Conservation (phyloP, 371 early-diverging fungal species). For the Mucor circinelloides region DNA sequence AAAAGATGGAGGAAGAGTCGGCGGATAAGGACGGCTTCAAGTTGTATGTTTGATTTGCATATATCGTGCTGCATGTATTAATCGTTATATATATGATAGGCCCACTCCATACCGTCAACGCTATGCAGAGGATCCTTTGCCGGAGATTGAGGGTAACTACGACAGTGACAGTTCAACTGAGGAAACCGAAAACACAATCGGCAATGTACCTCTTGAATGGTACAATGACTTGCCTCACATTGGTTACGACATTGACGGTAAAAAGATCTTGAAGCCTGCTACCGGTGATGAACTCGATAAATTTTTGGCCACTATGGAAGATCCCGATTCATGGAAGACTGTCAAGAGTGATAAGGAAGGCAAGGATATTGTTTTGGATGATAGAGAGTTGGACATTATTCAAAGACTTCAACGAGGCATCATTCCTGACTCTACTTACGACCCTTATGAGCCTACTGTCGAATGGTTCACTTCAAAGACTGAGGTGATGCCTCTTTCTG, state of each 20-base stretch:
- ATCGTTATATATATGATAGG: slow-evolving; percentile 14
- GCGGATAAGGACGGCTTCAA: slow-evolving; percentile 45
- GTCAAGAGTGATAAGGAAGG: slow-evolving; percentile 82
- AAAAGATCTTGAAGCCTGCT: slow-evolving; percentile 87
- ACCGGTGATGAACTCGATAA: slow-evolving; percentile 89
- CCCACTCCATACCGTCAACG: slow-evolving; percentile 38
- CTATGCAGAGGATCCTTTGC: slow-evolving; percentile 47
- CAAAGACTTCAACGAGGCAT: slow-evolving; percentile 79
- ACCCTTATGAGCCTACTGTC: slow-evolving; percentile 91
- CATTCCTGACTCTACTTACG: slow-evolving; percentile 81
- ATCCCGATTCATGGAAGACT: slow-evolving; percentile 90
- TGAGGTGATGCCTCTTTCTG: slow-evolving; percentile 76
- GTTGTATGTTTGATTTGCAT: slow-evolving; percentile 11
- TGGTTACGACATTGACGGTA: slow-evolving; percentile 94
- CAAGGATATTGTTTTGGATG: slow-evolving; percentile 79
- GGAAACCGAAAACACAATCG: slow-evolving; percentile 84
- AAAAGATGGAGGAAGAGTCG: slow-evolving; percentile 48
- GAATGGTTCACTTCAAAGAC: slow-evolving; percentile 93
- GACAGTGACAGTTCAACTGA: slow-evolving; percentile 92
- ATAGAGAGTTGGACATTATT: slow-evolving; percentile 91
- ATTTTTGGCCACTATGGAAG: slow-evolving; percentile 90
- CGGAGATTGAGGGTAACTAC: slow-evolving; percentile 90
- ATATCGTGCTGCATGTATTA: neutral
- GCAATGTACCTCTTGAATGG: slow-evolving; percentile 96
- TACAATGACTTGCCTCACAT: slow-evolving; percentile 96